These are phyloP conservation scores for Fusarium sp. DNA, from an alignment of 2,329 filamentous ascomycete genomes.

Conservation along the genomic window DNA sequence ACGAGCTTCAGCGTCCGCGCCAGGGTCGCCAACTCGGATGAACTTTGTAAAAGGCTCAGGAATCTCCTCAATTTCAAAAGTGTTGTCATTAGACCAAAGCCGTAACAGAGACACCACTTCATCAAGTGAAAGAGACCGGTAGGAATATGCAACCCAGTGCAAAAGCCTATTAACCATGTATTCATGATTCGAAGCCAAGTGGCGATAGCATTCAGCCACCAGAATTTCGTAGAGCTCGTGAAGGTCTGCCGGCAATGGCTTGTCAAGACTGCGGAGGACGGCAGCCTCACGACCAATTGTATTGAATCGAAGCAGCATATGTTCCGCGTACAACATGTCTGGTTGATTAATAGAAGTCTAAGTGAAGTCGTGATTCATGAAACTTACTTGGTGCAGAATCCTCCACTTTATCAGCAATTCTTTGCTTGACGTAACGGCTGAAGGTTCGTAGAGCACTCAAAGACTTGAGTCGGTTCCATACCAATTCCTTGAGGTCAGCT, in stretches of 20 bases:
- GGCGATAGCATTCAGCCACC: slow-evolving; percentile 48
- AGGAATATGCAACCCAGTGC: slow-evolving; percentile 50
- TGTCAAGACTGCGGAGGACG: slow-evolving; percentile 50
- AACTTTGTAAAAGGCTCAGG: slow-evolving; percentile 49
- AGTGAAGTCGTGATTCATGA: fast-evolving
- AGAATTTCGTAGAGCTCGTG: slow-evolving; percentile 48
- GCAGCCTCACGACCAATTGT: slow-evolving; percentile 53
- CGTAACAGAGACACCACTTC: slow-evolving; percentile 45
- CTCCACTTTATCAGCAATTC: slow-evolving; percentile 50
- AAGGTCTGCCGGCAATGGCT: slow-evolving; percentile 44
- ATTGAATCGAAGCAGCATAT: slow-evolving; percentile 53
- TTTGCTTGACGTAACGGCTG: slow-evolving; percentile 49
- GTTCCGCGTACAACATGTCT: slow-evolving; percentile 56
- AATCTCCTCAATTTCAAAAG: slow-evolving; percentile 49
- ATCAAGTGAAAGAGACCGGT: slow-evolving; percentile 42
- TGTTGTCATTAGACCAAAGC: slow-evolving; percentile 29
- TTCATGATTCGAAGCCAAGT: slow-evolving; percentile 34
- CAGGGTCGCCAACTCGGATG: slow-evolving; percentile 47
- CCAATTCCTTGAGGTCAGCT: slow-evolving; percentile 48
- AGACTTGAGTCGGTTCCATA: slow-evolving; percentile 48
- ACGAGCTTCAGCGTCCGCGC: slow-evolving; percentile 41
- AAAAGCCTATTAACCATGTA: slow-evolving; percentile 44
- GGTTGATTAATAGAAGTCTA: neutral
- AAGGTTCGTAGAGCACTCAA: slow-evolving; percentile 48
- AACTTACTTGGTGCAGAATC: slow-evolving; percentile 52